Conservation (phyloP, 2,329 filamentous ascomycete genomes). For the Ambrosiella xylebori region DNA sequence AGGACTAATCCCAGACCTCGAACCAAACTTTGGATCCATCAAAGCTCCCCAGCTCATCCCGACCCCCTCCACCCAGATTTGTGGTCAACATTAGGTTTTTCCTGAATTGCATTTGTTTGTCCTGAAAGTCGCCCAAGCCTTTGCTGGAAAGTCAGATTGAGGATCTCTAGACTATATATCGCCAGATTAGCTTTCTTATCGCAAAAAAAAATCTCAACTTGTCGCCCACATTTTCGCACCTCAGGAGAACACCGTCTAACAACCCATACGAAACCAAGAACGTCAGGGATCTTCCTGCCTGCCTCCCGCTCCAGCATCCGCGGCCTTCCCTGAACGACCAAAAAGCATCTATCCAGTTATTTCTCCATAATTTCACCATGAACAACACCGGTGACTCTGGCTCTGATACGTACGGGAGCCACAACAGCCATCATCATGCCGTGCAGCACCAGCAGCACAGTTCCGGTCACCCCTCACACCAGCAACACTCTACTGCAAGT, state of each 20-base stretch:
- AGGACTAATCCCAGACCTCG: background rate
- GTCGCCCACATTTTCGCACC: no score
- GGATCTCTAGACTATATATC: no score
- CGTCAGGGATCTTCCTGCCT: background rate
- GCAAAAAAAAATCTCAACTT: no score
- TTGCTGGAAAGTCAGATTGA: no score
- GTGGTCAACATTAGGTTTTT: background rate
- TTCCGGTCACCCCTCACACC: background rate
- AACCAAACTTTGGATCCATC: background rate
- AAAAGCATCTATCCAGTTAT: background rate
- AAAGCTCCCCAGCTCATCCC: background rate
- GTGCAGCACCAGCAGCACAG: background rate
- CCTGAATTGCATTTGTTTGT: background rate
- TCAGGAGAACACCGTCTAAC: no score
- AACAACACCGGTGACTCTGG: background rate
- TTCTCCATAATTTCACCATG: background rate
- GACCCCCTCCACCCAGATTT: background rate
- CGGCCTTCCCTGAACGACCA: background rate
- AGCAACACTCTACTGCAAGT: constrained; percentile 1
- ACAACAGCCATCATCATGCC: background rate
- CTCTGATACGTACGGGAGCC: background rate
- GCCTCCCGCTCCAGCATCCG: background rate
- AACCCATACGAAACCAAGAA: no score
- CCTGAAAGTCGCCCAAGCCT: background rate
- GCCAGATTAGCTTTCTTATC: no score